Conservation (phyloP, 2,329 filamentous ascomycete species). For the Knufia petricola region DNA sequence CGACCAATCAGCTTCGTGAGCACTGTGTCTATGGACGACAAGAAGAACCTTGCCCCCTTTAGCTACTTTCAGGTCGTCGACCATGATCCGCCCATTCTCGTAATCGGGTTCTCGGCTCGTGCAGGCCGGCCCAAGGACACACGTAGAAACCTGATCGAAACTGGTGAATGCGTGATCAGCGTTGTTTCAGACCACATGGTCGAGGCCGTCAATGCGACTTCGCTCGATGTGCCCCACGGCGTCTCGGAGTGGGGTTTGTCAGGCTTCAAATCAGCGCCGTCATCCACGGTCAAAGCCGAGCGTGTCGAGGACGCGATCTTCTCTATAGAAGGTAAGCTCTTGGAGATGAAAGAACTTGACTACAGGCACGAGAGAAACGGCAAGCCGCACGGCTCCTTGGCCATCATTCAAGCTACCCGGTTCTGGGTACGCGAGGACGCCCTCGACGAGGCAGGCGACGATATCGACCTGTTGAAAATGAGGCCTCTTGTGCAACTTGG, state of each 20-base stretch:
- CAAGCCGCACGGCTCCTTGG: constrained; percentile 63
- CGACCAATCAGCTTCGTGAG: constrained; percentile 62
- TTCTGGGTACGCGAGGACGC: constrained; percentile 90
- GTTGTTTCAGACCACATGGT: constrained; percentile 75
- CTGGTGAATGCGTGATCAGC: constrained; percentile 71
- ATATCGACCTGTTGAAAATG: constrained; percentile 61
- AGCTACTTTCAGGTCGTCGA: constrained; percentile 74
- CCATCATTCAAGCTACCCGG: constrained; percentile 68
- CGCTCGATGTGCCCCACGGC: constrained; percentile 67
- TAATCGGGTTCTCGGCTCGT: constrained; percentile 49
- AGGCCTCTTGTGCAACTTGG: constrained; percentile 65
- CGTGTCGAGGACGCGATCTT: constrained; percentile 76
- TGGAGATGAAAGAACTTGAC: constrained; percentile 66
- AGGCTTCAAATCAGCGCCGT: constrained; percentile 61
- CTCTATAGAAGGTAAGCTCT: constrained; percentile 67
- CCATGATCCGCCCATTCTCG: constrained; percentile 79
- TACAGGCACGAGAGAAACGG: constrained; percentile 40
- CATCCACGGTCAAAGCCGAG: constrained; percentile 55
- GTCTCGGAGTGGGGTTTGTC: constrained; percentile 63
- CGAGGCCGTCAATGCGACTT: constrained; percentile 74
- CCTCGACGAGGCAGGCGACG: constrained; percentile 62
- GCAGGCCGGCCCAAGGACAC: constrained; percentile 64
- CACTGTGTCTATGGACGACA: constrained; percentile 52
- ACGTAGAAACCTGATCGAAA: constrained; percentile 60
- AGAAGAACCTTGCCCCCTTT: constrained; percentile 77